A percentile compares a stretch with the other conserved stretches of the same genome.
Conservation (phyloP, 192 early-diverging fungal species). For the Mortierella antarctica region DNA sequence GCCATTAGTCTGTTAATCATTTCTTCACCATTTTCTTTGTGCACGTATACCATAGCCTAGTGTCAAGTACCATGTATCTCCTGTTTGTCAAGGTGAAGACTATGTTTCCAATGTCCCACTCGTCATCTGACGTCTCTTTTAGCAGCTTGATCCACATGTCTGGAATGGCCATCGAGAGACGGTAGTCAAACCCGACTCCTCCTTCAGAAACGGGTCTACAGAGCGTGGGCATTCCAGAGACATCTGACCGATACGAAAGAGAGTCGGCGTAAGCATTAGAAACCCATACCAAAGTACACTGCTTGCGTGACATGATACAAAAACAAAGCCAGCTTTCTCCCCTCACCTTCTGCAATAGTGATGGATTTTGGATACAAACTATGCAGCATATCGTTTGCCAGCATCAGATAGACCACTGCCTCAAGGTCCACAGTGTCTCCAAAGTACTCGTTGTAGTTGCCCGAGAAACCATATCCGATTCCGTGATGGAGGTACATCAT, state of each 20-base stretch:
- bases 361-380: slow-evolving; percentile 81
- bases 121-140: slow-evolving; percentile 91
- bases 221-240: slow-evolving; percentile 98
- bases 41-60: neutral
- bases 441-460: slow-evolving; percentile 97
- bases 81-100: slow-evolving; percentile 90
- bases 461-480: slow-evolving; percentile 92
- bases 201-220: slow-evolving; percentile 89
- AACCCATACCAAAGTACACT: neutral
- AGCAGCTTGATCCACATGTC: slow-evolving; percentile 99
- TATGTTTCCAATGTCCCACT: slow-evolving; percentile 93
- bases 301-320: neutral
- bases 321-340: neutral
- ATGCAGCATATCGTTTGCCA: slow-evolving; percentile 75
- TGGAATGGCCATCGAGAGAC: slow-evolving; percentile 95
- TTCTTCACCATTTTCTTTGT: neutral
- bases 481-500: slow-evolving; percentile 98
- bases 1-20: neutral
- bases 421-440: slow-evolving; percentile 84
- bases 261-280: neutral
- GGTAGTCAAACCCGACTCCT: slow-evolving; percentile 97
- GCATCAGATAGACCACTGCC: slow-evolving; percentile 90
- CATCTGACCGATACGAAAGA: slow-evolving; percentile 67
- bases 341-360: slow-evolving; percentile 91
- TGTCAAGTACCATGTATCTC: slow-evolving; percentile 72